These are phyloP conservation scores for Pseudocercospora crystallina DNA, from an alignment of 2,329 filamentous ascomycete genomes.

Conservation along the genomic window DNA sequence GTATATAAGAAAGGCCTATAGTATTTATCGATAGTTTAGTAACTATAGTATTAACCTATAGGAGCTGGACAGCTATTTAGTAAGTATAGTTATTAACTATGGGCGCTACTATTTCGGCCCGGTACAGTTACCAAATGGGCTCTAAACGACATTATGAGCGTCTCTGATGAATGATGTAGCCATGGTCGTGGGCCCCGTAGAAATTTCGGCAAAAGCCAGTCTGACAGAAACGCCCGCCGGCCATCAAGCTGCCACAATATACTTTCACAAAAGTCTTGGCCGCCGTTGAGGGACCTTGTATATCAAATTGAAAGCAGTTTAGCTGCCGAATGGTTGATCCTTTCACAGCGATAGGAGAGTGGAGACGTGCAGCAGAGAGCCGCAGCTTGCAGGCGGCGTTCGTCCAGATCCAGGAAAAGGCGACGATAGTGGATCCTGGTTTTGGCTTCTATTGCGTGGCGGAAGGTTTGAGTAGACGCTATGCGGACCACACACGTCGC, in stretches of 20 bases:
- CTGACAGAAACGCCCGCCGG: not conserved
- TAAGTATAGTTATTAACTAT: no score
- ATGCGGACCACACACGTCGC: not conserved
- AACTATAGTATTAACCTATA: no score
- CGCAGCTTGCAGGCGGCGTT: slow-evolving; percentile 7
- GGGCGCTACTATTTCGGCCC: no score
- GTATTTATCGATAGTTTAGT: no score
- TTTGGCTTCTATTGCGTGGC: slow-evolving; percentile 10
- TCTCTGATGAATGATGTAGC: not conserved
- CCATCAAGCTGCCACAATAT: slow-evolving; percentile 16
- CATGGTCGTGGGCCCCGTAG: not conserved
- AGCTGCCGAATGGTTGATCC: slow-evolving; percentile 8
- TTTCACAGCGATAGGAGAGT: slow-evolving; percentile 5
- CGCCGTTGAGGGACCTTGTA: slow-evolving; percentile 3
- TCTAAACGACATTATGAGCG: no score
- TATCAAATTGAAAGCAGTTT: slow-evolving; percentile 12
- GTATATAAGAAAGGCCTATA: no score
- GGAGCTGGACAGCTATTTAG: no score
- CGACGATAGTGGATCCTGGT: slow-evolving; percentile 1
- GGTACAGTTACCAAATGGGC: no score
- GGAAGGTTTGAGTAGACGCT: slow-evolving; percentile 4
- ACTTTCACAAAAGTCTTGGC: slow-evolving; percentile 2
- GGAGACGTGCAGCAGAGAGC: slow-evolving; percentile 1
- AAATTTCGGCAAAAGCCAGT: slow-evolving; percentile 18
- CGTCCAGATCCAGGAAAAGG: slow-evolving; percentile 12